Conservation (phyloP, 139 green algal genomes). For the Closterium sp. region DNA sequence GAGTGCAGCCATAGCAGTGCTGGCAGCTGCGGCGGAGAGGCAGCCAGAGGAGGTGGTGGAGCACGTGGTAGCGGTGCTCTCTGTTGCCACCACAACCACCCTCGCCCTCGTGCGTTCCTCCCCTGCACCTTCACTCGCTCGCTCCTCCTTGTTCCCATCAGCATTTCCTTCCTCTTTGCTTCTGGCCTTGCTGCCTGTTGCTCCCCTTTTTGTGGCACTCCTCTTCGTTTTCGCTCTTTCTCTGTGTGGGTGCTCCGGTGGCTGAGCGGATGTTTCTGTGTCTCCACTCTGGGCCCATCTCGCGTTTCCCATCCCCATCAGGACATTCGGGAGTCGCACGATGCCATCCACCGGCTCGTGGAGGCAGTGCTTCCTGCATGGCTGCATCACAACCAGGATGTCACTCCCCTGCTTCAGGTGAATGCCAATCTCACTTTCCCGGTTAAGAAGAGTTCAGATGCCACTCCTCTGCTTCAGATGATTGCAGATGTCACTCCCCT, state of each 20-base stretch:
- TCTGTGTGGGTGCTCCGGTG: background rate
- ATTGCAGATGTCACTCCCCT: background rate
- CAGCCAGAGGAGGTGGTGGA: constrained; percentile 34
- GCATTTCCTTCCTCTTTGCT: background rate
- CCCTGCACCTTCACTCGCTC: background rate
- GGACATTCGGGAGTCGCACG: constrained; percentile 42
- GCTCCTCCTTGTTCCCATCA: background rate
- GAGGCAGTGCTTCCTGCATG: constrained; percentile 33
- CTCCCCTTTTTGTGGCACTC: background rate
- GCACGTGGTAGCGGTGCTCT: constrained; percentile 32
- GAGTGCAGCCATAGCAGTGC: constrained; percentile 61
- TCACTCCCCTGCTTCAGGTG: constrained; percentile 36
- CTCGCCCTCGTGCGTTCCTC: constrained; percentile 7
- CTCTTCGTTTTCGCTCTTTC: background rate
- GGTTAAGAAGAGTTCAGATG: background rate
- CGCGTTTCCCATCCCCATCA: background rate
- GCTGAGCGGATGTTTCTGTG: background rate
- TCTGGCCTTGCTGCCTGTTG: background rate
- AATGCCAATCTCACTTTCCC: constrained; percentile 17
- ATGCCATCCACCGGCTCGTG: constrained; percentile 24
- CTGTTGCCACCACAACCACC: constrained; percentile 8
- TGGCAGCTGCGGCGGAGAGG: constrained; percentile 59
- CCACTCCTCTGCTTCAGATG: background rate
- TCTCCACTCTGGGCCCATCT: background rate
- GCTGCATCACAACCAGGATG: constrained; percentile 23